Evolutionary conservation across 2,329 filamentous ascomycete species (phyloP), one percentile per base, ranked within the genome.

Genomic region (Fusarium sp.): DNA sequence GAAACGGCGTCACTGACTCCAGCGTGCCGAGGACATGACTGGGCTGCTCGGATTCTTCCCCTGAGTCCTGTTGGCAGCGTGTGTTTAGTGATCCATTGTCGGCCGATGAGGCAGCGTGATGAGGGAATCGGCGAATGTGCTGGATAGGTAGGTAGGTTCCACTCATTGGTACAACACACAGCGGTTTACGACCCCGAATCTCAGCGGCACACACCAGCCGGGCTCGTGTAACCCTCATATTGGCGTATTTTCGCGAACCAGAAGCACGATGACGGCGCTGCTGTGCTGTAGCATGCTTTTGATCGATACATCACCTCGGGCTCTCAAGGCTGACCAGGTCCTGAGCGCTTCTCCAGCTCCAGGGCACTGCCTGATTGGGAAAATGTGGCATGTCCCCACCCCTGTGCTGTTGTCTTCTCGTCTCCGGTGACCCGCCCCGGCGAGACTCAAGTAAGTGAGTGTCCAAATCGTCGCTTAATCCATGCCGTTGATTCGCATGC

Each of bases 401-500:
- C 63, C 58, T 63, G 64, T 56, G 27, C 36, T 56, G 54, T 64
- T 62, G 61, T 73, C 68, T 62, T 71, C 72, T 73, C 70, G 63
- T 71, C 72, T 73, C 70, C 65, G 71, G 62, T 73, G 73, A 71
- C 67, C 73, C 71, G 65, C 65, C 56, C 56, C 70, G 64, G 65
- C 65, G 64, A 69, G 65, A 60, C 62, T 53, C 54, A 56, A 54
- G 42, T 65, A 56, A 54, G 42, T 65, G 62, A 53, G 67, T 67
- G 63, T 11, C 42, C 23, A 49, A 58, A 71, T 49, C 53, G 69
- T 74, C 73, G 71, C 73, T 73, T 74, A 74, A 72, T 63, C 67
- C 71, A 71, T 65, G 69, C 50, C 53, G 56, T 62, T 74, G 73
- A 74, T 74, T 74, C 67, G 71, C 65, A 73, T 72, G 51, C 44